Base-by-base conservation (phyloP, 2,329 filamentous ascomycete genomes). In the Sporothrix pseudoabietina region DNA sequence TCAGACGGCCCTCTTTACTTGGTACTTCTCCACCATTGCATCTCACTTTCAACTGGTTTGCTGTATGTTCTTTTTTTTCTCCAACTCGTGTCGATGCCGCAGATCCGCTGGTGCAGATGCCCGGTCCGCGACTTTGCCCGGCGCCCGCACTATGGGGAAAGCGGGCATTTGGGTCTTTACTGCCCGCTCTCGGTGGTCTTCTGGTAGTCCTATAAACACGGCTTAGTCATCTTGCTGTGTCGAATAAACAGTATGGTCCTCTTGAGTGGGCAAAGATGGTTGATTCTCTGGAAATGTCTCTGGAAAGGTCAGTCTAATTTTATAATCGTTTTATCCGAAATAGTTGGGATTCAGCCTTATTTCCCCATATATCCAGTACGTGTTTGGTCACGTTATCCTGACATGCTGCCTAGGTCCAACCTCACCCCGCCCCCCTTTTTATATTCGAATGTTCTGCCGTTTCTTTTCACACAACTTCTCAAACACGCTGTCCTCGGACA, bases 401-500 rank as follows among this genome's bases (percentile, higher is more conserved):
- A 26, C 26, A 26, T 59, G 55, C 55, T 59, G 54, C 54, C 54
- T 57, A 57, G 54, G 54, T 57, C 54, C 54, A 26, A 61, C 57
- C 57, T 61, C 57, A 61, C 32, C 57, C 57, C 57, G 32, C 32
- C 32, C 57, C 30, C 12, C 32, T 41, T 39, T 63, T 63, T 63
- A 41, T 63, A n/a, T n/a, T n/a, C n/a, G 12, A 39, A 41, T 63
- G 30, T 63, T 63, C 41, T 63, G 32, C 57, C 57, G 30, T 63
- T 63, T 30, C 57, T 63, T 63, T 63, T 41, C 57, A 63, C 57
- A 63, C 16, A 63, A 63, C 57, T 63, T 63, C 57, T 63, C 57
- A 32, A 63, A 63, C 57, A 63, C 57, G 57, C 19, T 63, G 57
- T 63, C 57, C 57, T 26, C 57, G 57, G 57, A 63, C 57, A 63